Evolutionary conservation across 495 filamentous ascomycete genomes (phyloP), one percentile per base, ranked within the genome.

Genomic region (Aspergillus funiculosus): DNA sequence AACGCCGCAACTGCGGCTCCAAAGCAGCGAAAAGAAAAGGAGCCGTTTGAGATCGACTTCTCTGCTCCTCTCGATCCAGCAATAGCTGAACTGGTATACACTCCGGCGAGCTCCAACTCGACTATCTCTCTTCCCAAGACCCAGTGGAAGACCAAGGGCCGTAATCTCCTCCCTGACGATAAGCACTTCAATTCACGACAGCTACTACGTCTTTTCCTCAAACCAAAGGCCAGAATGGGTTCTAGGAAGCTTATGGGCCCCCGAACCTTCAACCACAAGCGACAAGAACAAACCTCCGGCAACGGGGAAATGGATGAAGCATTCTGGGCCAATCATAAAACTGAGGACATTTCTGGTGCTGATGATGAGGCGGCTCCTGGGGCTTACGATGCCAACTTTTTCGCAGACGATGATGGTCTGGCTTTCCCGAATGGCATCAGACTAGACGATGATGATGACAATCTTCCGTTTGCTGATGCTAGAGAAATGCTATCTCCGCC

Each of bases 121-220:
- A 75, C 81, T 21, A 90, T 97, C 50, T 85, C 81, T 7, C 58
- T 97, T 25, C 84, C 92, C 20, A 94, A 95, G 60, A 85, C 87
- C 36, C 88, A 97, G 63, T 94, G 89, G 87, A 92, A 86, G 60
- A 92, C 88, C 4, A 94, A 92, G 65, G 85, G 85, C 11, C 77
- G 88, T 30, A 95, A 99, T 60, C 75, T 99, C 1, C 79, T 99
- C 10, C 92, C 92, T 2, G 92, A 99, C 56, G 92, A 99, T 68
- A 95, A 95, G 61, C 94, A 97, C 57, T 99, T 99, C 72, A 92
- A 90, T 67, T 96, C 90, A 4, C 82, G 81, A 51, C 86, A 95
- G 56, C 72, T 99, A 6, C 75, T 97, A 5, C 82, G 78, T 35
- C 75, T 97, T 3, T 99, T 97, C 75, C 72, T 97, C 20, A 99